Conservation (phyloP, 345 rosid genomes). For the Eucalyptus polybractea region DNA sequence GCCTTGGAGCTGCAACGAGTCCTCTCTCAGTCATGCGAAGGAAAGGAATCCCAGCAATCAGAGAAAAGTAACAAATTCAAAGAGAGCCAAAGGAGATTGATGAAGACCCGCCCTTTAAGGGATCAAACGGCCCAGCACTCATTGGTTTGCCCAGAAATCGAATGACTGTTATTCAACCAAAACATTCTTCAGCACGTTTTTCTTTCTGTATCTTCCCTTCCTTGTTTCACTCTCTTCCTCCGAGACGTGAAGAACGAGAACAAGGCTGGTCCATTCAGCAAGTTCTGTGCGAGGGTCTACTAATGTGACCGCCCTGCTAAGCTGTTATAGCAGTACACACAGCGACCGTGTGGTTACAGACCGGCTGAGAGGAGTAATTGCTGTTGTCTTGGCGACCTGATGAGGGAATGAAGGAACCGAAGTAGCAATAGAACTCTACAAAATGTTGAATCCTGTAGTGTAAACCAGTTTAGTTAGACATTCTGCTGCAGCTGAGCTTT, state of each 20-base stretch:
- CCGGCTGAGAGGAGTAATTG: not conserved
- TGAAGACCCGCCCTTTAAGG: not conserved
- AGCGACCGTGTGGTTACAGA: not conserved
- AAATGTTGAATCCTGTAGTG: not conserved
- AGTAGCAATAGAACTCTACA: not conserved
- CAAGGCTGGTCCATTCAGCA: not conserved
- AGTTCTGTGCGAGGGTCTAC: not conserved
- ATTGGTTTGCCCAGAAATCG: not conserved
- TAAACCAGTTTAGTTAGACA: not conserved
- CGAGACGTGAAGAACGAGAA: not conserved
- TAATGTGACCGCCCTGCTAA: not conserved
- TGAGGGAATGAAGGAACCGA: not conserved
- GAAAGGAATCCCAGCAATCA: not conserved
- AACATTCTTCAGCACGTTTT: not conserved
- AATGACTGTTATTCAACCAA: not conserved
- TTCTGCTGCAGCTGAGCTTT: not conserved
- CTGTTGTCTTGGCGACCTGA: not conserved
- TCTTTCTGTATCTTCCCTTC: not conserved
- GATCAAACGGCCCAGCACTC: not conserved
- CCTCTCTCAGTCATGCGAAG: not conserved
- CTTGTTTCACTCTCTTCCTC: not conserved
- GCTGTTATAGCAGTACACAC: not conserved
- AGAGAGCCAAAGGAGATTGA: not conserved
- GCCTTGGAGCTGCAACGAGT: not conserved
- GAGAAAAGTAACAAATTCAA: not conserved